A percentile compares a stretch with the other conserved stretches of the same genome.
phyloP scores from a whole-genome alignment of 495 filamentous ascomycete genomes.

The Xylaria intraflava region DNA sequence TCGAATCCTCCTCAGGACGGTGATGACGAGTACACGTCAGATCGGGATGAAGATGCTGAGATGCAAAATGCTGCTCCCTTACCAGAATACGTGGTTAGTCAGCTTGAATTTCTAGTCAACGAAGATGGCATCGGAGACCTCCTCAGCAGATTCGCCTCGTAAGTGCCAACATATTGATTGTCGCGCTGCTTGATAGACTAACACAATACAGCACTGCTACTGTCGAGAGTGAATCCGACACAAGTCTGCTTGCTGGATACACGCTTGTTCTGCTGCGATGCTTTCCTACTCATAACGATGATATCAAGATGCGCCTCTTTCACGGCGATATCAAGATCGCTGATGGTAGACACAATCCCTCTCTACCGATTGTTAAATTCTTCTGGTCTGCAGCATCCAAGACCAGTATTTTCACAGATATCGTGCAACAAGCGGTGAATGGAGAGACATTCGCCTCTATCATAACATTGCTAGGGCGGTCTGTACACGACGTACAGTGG shows the following conservation, averaged over 20 bases:
- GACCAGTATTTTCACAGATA: constrained; percentile 59
- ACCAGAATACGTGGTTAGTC: constrained; percentile 25
- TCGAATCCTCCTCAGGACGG: constrained; percentile 1
- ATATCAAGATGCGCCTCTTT: constrained; percentile 94
- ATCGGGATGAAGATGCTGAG: constrained; percentile 12
- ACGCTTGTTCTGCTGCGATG: constrained; percentile 77
- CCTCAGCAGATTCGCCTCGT: constrained; percentile 33
- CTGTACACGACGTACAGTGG: constrained; percentile 57
- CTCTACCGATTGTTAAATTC: constrained; percentile 71
- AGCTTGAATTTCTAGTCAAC: constrained; percentile 32
- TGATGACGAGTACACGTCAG: constrained; percentile 14
- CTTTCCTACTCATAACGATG: constrained; percentile 76
- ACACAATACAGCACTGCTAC: constrained; percentile 20
- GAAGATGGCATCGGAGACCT: constrained; percentile 36
- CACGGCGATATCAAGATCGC: constrained; percentile 61
- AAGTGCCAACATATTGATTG: constrained; percentile 15
- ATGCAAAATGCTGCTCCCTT: constrained; percentile 16
- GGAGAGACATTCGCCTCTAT: constrained; percentile 17
- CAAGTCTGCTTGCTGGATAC: constrained; percentile 74
- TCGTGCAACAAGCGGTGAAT: constrained; percentile 32
- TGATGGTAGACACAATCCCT: constrained; percentile 22
- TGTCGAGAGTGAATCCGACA: constrained; percentile 41
- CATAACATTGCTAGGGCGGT: constrained; percentile 13
- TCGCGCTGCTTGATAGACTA: constrained; percentile 10
- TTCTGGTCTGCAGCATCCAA: constrained; percentile 75